Evolutionary conservation across 148 eudicot species (phyloP).

Genomic region (Rhododendron molle): DNA sequence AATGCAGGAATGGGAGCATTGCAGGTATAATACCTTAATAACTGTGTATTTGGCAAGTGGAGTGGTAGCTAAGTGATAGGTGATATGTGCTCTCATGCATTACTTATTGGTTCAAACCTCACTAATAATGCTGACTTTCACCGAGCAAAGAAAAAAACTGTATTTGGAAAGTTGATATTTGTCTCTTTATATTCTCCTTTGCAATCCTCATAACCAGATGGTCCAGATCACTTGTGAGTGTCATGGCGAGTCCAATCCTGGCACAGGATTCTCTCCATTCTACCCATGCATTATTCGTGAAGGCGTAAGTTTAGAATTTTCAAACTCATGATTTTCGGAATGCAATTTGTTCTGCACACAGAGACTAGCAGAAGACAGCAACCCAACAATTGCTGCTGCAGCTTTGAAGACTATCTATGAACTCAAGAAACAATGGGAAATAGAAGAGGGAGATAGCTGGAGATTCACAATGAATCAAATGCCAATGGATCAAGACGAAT

Average conservation of each 20-base stretch:
- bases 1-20: slow-evolving; percentile 99
- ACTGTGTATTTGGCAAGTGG: background rate
- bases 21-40: slow-evolving; percentile 45
- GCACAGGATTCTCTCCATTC: background rate
- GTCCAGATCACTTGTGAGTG: background rate
- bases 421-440: slow-evolving; percentile 88
- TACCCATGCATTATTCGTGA: background rate
- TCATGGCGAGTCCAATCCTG: background rate
- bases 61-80: background rate
- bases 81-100: background rate
- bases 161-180: background rate
- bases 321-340: background rate
- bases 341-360: slow-evolving; percentile 21
- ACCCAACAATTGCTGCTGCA: slow-evolving; percentile 88
- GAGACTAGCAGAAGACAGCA: slow-evolving; percentile 92
- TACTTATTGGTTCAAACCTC: background rate
- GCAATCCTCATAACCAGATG: background rate
- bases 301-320: background rate
- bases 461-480: slow-evolving; percentile 40
- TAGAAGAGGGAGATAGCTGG: slow-evolving; percentile 90
- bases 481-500: slow-evolving; percentile 17
- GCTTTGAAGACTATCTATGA: slow-evolving; percentile 76
- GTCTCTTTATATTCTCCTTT: background rate
- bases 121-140: background rate
- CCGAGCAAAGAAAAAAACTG: background rate